These are phyloP conservation scores for Chrysopogon serrulatus DNA, from an alignment of 176 grass and related monocot genomes.

Conservation along the genomic window DNA sequence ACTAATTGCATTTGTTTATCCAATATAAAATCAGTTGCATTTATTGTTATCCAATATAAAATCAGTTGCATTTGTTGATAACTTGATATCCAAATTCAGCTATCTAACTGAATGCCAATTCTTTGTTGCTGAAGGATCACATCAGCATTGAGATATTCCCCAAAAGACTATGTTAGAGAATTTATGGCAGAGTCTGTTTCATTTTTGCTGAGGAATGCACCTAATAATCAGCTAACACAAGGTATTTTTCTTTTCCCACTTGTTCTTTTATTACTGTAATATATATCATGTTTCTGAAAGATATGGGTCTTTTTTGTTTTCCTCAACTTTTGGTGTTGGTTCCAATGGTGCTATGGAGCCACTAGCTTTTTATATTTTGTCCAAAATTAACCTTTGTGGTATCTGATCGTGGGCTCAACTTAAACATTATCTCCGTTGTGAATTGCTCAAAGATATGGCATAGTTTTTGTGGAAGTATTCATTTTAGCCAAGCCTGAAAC, in stretches of 20 bases:
- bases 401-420: not conserved
- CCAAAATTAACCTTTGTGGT: not conserved
- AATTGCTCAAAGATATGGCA: not conserved
- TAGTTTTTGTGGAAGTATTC: not conserved
- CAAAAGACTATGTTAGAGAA: slow-evolving; percentile 81
- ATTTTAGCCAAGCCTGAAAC: not conserved
- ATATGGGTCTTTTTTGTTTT: not conserved
- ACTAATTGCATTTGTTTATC: slow-evolving; percentile 7
- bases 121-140: slow-evolving; percentile 66
- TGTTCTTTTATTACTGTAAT: slow-evolving; percentile 18
- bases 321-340: not conserved
- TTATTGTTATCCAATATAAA: not conserved
- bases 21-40: slow-evolving; percentile 1
- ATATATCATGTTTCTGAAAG: not conserved
- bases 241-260: slow-evolving; percentile 34
- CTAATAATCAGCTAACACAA: slow-evolving; percentile 40
- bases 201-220: slow-evolving; percentile 92
- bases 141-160: slow-evolving; percentile 54
- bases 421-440: not conserved
- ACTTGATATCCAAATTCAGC: not conserved
- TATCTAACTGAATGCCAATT: slow-evolving; percentile 13
- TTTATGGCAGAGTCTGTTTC: slow-evolving; percentile 96
- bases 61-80: not conserved
- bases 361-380: not conserved
- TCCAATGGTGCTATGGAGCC: not conserved